Evolutionary conservation across 2,329 filamentous ascomycete genomes (phyloP).

Genomic region (Fusarium sublunatum): DNA sequence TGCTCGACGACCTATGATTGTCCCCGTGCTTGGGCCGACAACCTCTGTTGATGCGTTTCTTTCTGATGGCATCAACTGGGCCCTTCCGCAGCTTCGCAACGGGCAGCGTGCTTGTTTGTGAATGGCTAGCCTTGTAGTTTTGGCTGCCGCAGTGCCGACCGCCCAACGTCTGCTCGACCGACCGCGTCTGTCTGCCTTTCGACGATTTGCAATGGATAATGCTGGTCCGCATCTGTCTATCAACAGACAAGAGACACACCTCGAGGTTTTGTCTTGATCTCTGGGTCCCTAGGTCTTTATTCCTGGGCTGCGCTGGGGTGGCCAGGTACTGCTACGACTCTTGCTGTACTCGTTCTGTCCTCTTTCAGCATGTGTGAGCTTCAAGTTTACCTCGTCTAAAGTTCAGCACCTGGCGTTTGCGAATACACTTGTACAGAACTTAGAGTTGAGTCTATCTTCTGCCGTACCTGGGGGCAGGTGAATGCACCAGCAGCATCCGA

Average conservation of each 20-base stretch:
- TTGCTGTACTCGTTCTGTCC: conserved; percentile 13
- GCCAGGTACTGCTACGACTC: conserved; percentile 11
- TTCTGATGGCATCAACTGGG: conserved; percentile 20
- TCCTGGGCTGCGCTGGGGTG: conserved; percentile 5
- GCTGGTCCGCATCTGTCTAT: conserved; percentile 29
- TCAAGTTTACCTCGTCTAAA: conserved; percentile 23
- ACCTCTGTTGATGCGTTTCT: conserved; percentile 19
- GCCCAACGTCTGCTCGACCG: conserved; percentile 13
- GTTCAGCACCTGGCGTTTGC: conserved; percentile 14
- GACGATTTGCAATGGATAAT: conserved; percentile 31
- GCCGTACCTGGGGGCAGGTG: conserved; percentile 27
- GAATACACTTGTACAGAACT: conserved; percentile 20
- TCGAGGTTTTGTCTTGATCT: conserved; percentile 14
- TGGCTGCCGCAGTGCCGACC: conserved; percentile 12
- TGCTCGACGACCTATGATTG: conserved; percentile 25
- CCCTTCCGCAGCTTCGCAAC: conserved; percentile 25
- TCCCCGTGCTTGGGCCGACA: conserved; percentile 11
- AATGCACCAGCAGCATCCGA: conserved; percentile 28
- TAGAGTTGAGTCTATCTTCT: conserved; percentile 20
- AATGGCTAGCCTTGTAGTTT: conserved; percentile 31
- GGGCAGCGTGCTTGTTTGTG: conserved; percentile 36
- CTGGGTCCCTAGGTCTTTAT: conserved; percentile 16
- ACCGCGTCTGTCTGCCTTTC: conserved; percentile 19
- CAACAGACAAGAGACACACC: conserved; percentile 25
- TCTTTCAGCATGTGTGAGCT: conserved; percentile 18